Percentiles rank a stretch among this genome's conserved stretches.
These are phyloP conservation scores for Backusella psychrophila DNA, from an alignment of 192 early-diverging fungal genomes.

Conservation along the genomic window DNA sequence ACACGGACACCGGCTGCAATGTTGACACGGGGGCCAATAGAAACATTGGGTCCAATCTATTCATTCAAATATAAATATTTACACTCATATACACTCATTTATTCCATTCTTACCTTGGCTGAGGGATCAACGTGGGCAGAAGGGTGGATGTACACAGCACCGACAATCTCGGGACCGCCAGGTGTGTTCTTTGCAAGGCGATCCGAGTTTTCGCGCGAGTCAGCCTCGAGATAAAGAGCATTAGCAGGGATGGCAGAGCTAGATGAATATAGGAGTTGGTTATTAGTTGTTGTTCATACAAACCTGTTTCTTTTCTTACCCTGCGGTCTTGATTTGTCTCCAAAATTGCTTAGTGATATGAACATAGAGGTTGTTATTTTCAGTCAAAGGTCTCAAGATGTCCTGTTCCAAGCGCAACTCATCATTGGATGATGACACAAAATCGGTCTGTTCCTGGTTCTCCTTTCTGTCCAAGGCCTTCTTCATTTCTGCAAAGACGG, in stretches of 20 bases:
- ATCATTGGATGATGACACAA: constrained; percentile 42
- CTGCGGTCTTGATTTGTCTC: constrained; percentile 96
- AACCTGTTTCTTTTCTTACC: constrained; percentile 30
- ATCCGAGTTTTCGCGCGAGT: constrained; percentile 58
- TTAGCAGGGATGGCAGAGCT: constrained; percentile 94
- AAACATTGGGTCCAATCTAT: constrained; percentile 93
- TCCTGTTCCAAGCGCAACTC: constrained; percentile 93
- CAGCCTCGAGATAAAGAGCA: constrained; percentile 87
- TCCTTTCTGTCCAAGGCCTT: constrained; percentile 72
- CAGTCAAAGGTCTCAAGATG: constrained; percentile 82
- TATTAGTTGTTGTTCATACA: not conserved
- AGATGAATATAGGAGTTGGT: constrained; percentile 8
- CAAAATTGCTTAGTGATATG: constrained; percentile 88
- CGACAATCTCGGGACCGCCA: constrained; percentile 75
- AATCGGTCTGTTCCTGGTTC: constrained; percentile 38
- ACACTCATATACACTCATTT: not conserved
- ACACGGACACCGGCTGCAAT: constrained; percentile 93
- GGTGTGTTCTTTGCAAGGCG: constrained; percentile 53
- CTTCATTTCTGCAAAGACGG: constrained; percentile 85
- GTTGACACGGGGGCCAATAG: constrained; percentile 85
- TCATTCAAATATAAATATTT: not conserved
- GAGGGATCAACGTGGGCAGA: constrained; percentile 90
- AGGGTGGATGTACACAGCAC: constrained; percentile 94
- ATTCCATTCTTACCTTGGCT: constrained; percentile 57
- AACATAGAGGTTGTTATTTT: constrained; percentile 81